These are phyloP conservation scores for Eleusine coracana DNA, from an alignment of 176 grass and related monocot species.

Conservation along the genomic window DNA sequence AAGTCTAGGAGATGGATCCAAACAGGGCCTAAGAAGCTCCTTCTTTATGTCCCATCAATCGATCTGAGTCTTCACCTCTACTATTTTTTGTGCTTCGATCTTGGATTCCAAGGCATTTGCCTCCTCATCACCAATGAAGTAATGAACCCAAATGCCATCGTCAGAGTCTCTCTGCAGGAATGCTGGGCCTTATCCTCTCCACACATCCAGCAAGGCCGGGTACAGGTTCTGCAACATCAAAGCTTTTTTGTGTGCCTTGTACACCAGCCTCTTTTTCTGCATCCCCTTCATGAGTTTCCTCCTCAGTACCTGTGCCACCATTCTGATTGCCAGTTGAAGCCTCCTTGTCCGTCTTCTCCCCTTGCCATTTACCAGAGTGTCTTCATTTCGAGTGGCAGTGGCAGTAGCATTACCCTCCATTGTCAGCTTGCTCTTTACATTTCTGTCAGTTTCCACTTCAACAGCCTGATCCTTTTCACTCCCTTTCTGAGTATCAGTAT, in stretches of 20 bases:
- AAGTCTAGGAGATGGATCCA: no score
- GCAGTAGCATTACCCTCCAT: neutral
- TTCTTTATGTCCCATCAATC: neutral
- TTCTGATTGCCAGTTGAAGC: neutral
- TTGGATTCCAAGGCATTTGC: constrained; percentile 35
- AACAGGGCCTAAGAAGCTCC: neutral
- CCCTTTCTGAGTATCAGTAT: neutral
- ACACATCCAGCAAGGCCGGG: constrained; percentile 44
- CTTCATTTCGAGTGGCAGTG: no score
- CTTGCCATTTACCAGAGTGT: neutral
- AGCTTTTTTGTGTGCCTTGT: neutral
- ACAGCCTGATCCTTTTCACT: neutral
- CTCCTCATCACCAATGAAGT: constrained; percentile 18
- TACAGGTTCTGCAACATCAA: constrained; percentile 38
- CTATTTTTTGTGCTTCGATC: constrained; percentile 24
- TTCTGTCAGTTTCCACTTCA: neutral
- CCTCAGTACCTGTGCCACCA: neutral
- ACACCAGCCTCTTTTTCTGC: constrained; percentile 14
- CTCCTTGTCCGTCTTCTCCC: constrained; percentile 8
- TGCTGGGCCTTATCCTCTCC: constrained; percentile 27
- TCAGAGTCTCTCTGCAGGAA: constrained; percentile 36
- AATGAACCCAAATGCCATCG: constrained; percentile 44
- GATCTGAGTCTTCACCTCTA: neutral
- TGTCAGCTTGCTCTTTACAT: constrained; percentile 1
- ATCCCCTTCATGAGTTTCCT: constrained; percentile 7